Evolutionary conservation across 331 rosid genomes (phyloP).

Genomic region (Quercus phellos): DNA sequence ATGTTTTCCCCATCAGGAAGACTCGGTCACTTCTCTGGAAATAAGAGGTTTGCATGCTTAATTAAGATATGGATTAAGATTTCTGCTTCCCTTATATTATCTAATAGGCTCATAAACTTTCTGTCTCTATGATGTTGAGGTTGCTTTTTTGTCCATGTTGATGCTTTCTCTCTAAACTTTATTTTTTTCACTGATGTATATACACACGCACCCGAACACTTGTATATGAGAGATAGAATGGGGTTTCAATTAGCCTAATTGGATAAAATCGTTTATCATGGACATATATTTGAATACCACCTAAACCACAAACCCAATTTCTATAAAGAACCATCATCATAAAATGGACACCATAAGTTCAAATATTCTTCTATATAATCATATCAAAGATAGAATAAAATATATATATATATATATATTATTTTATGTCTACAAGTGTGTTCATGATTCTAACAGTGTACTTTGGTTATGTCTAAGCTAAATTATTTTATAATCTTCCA

Average conservation of each 20-base stretch:
- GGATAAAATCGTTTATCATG: too few relatives aligned
- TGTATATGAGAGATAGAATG: background rate
- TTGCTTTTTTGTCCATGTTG: background rate
- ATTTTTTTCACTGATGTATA: background rate
- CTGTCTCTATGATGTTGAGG: background rate
- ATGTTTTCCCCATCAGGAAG: conserved; percentile 35
- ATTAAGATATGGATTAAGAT: background rate
- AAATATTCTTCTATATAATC: too few relatives aligned
- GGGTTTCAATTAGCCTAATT: too few relatives aligned
- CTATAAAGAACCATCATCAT: too few relatives aligned
- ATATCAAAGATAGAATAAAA: too few relatives aligned
- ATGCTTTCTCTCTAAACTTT: background rate
- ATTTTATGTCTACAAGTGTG: too few relatives aligned
- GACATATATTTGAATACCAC: too few relatives aligned
- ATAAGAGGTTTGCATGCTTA: conserved; percentile 16
- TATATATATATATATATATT: too few relatives aligned
- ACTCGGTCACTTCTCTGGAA: conserved; percentile 32
- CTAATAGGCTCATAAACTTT: background rate
- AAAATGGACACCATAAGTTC: too few relatives aligned
- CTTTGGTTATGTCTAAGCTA: background rate
- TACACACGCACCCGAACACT: background rate
- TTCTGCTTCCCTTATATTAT: background rate
- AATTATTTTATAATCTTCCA: background rate
- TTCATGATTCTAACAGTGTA: too few relatives aligned
- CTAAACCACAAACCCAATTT: too few relatives aligned